Evolutionary conservation across 768 basidiomycete species (phyloP).

Genomic region (Podaxis mareebaensis): DNA sequence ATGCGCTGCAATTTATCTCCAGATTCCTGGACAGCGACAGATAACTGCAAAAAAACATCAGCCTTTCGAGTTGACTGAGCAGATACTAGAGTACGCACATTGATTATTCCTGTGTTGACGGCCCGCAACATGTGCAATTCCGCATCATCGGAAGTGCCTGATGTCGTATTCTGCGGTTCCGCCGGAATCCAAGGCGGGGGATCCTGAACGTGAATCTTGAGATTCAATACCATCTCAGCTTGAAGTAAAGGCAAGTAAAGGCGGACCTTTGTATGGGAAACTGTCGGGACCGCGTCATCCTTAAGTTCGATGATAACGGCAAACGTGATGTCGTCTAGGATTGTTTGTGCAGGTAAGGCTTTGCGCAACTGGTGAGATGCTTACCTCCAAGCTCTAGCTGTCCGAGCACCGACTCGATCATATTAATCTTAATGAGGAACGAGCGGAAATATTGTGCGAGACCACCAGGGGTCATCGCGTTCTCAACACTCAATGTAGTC

Average conservation of each 20-base stretch:
- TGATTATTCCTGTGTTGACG: constrained; percentile 83
- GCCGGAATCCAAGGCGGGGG: constrained; percentile 84
- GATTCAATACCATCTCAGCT: not conserved
- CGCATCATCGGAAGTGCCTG: constrained; percentile 60
- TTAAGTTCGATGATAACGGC: constrained; percentile 80
- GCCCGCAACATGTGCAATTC: constrained; percentile 77
- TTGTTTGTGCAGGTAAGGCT: not conserved
- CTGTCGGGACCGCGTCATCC: constrained; percentile 60
- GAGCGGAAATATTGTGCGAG: constrained; percentile 80
- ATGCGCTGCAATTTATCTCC: constrained; percentile 59
- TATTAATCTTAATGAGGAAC: constrained; percentile 77
- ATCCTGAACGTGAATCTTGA: constrained; percentile 39
- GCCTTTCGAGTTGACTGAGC: not conserved
- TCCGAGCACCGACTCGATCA: constrained; percentile 74
- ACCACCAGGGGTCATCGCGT: constrained; percentile 62
- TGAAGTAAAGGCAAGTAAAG: constrained; percentile 3
- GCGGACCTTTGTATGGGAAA: constrained; percentile 46
- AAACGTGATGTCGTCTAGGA: constrained; percentile 71
- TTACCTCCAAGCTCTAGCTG: constrained; percentile 56
- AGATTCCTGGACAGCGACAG: constrained; percentile 80
- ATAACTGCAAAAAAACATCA: constrained; percentile 45
- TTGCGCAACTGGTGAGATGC: not conserved
- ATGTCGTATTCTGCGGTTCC: constrained; percentile 65
- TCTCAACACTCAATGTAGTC: constrained; percentile 54
- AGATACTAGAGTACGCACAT: constrained; percentile 45